These are phyloP conservation scores for Oemleria cerasiformis DNA, from an alignment of 306 rosid genomes.

Conservation along the genomic window DNA sequence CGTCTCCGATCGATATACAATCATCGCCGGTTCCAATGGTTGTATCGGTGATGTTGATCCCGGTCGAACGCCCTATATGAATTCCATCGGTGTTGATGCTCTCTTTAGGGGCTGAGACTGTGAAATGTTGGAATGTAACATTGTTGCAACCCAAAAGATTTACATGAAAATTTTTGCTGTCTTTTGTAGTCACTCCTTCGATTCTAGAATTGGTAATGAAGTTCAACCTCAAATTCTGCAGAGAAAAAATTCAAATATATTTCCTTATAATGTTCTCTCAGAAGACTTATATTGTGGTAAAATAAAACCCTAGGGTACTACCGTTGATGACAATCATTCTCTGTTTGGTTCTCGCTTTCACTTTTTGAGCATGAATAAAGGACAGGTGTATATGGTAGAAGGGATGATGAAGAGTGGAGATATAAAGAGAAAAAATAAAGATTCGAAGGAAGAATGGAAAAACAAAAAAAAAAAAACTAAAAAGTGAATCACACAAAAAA, in stretches of 20 bases:
- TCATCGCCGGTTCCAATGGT: slow-evolving; percentile 46
- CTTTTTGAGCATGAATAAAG: no score
- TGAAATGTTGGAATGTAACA: slow-evolving; percentile 29
- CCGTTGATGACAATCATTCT: no score
- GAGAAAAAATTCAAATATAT: not conserved
- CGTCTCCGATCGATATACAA: slow-evolving; percentile 52
- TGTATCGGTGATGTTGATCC: slow-evolving; percentile 28
- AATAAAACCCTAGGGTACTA: no score
- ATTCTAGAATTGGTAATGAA: slow-evolving; percentile 31
- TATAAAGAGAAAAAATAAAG: no score
- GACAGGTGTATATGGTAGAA: no score
- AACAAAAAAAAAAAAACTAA: no score
- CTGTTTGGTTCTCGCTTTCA: no score
- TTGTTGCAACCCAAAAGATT: slow-evolving; percentile 31
- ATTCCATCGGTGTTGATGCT: slow-evolving; percentile 53
- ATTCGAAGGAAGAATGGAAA: no score
- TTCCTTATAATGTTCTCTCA: no score
- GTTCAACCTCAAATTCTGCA: slow-evolving; percentile 38
- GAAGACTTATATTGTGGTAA: no score
- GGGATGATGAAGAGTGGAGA: no score
- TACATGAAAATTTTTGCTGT: slow-evolving; percentile 37
- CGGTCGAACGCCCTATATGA: slow-evolving; percentile 42
- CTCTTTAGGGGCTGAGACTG: slow-evolving; percentile 25
- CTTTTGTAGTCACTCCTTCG: slow-evolving; percentile 20
- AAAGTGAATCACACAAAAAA: no score